phyloP scores from a whole-genome alignment of 495 filamentous ascomycete genomes.

The Penicillium argentinense region DNA sequence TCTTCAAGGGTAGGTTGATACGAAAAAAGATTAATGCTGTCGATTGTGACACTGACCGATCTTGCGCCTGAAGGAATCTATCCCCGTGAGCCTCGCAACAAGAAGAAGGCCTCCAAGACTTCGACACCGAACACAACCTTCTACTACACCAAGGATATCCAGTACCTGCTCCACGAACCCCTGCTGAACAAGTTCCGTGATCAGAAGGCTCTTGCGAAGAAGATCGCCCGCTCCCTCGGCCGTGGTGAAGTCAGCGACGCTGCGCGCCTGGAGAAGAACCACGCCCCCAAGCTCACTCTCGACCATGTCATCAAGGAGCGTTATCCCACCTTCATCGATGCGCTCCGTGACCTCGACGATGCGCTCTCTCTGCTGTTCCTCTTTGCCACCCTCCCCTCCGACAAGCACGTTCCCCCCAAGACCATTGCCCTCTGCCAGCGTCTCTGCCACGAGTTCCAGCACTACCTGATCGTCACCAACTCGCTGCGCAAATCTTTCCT shows the following conservation, averaged over 20 bases:
- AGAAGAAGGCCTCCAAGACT: slow-evolving; percentile 93
- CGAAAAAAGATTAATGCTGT: too few relatives aligned
- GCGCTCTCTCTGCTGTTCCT: slow-evolving; percentile 95
- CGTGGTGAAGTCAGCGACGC: slow-evolving; percentile 89
- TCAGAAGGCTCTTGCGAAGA: slow-evolving; percentile 93
- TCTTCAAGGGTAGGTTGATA: slow-evolving; percentile 78
- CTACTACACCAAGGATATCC: slow-evolving; percentile 99
- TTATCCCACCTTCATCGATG: slow-evolving; percentile 96
- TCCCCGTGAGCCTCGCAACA: slow-evolving; percentile 91
- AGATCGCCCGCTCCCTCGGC: slow-evolving; percentile 87
- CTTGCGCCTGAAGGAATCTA: slow-evolving; percentile 68
- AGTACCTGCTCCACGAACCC: slow-evolving; percentile 95
- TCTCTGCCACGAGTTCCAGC: slow-evolving; percentile 90
- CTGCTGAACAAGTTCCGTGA: slow-evolving; percentile 95
- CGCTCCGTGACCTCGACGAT: slow-evolving; percentile 92
- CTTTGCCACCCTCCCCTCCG: slow-evolving; percentile 94
- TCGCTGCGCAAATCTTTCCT: slow-evolving; percentile 93
- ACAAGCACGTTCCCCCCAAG: slow-evolving; percentile 81
- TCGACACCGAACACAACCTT: slow-evolving; percentile 89
- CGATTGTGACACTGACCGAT: slow-evolving; percentile 11
- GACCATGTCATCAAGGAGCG: slow-evolving; percentile 97
- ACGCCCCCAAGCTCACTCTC: slow-evolving; percentile 80
- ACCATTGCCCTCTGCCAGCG: slow-evolving; percentile 91
- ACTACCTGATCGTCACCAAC: slow-evolving; percentile 90
- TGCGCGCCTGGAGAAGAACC: slow-evolving; percentile 76